phyloP scores from a whole-genome alignment of 179 eudicot genomes.

The Monotropa hypopitys region DNA sequence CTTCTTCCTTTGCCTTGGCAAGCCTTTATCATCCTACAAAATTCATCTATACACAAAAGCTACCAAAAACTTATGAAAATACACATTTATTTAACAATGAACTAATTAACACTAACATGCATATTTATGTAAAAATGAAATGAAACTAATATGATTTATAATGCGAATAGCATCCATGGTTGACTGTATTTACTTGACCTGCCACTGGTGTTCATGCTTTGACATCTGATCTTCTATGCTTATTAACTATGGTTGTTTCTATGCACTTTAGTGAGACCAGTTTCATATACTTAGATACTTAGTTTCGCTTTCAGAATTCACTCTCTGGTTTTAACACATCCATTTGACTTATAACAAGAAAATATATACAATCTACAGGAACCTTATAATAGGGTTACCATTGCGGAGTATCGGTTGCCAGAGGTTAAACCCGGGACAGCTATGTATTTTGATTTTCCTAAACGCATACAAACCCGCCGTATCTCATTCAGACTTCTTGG shows the following conservation, averaged over 20 bases:
- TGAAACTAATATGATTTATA: too few species aligned
- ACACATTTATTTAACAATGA: too few species aligned
- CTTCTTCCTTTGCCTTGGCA: too few species aligned
- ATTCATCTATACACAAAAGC: too few species aligned
- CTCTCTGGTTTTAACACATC: not conserved
- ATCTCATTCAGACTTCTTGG: constrained; percentile 69
- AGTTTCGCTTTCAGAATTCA: not conserved
- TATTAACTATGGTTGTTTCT: constrained; percentile 1
- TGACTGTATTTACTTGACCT: too few species aligned
- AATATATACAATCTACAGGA: constrained; percentile 34
- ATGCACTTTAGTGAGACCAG: not conserved
- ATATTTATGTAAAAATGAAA: too few species aligned
- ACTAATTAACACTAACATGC: too few species aligned
- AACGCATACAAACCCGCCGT: constrained; percentile 53
- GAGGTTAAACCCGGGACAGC: constrained; percentile 73
- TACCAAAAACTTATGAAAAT: too few species aligned
- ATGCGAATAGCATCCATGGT: too few species aligned
- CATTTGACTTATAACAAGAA: not conserved
- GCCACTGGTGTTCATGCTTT: too few species aligned
- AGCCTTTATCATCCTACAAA: too few species aligned
- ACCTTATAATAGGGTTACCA: constrained; percentile 51
- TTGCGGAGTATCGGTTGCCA: constrained; percentile 82
- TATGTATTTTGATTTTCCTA: constrained; percentile 83
- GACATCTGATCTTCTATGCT: not conserved
- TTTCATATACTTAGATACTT: not conserved